Evolutionary conservation across 345 rosid species (phyloP).

Genomic region (Isatis tinctoria): DNA sequence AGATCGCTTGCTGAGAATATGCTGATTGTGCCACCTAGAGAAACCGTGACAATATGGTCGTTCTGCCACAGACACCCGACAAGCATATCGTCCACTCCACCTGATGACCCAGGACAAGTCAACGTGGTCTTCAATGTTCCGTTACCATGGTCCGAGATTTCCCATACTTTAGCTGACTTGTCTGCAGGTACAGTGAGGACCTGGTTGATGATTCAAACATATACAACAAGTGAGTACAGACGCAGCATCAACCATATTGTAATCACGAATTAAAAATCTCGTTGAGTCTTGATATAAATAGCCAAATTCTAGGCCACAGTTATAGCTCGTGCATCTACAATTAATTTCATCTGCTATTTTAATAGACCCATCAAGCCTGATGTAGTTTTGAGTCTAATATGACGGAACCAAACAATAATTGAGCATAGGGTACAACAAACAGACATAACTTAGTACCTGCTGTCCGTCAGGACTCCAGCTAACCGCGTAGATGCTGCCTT

Average conservation of each 20-base stretch:
- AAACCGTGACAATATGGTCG: conserved; percentile 78
- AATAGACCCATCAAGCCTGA: not conserved
- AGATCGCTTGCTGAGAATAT: conserved; percentile 74
- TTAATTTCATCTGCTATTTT: not conserved
- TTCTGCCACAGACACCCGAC: conserved; percentile 96
- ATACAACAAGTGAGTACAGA: not conserved
- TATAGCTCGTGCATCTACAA: not conserved
- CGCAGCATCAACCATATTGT: not conserved
- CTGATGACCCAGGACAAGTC: conserved; percentile 57
- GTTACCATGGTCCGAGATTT: conserved; percentile 63
- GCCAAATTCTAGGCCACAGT: not conserved
- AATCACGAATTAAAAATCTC: not conserved
- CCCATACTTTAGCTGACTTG: conserved; percentile 96
- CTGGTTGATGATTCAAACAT: conserved; percentile 38
- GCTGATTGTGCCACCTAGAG: conserved; percentile 87
- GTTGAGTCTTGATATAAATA: not conserved
- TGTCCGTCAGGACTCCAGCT: conserved; percentile 95
- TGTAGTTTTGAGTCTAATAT: not conserved
- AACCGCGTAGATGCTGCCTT: conserved; percentile 86
- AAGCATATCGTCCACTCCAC: conserved; percentile 92
- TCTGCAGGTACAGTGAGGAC: conserved; percentile 92
- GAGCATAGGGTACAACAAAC: not conserved
- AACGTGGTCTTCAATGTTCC: conserved; percentile 70
- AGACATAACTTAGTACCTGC: conserved; percentile 48
- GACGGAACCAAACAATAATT: not conserved